A percentile compares a stretch with the other conserved stretches of the same genome.
These are phyloP conservation scores for Cicer cuneatum DNA, from an alignment of 306 rosid genomes.

Conservation along the genomic window DNA sequence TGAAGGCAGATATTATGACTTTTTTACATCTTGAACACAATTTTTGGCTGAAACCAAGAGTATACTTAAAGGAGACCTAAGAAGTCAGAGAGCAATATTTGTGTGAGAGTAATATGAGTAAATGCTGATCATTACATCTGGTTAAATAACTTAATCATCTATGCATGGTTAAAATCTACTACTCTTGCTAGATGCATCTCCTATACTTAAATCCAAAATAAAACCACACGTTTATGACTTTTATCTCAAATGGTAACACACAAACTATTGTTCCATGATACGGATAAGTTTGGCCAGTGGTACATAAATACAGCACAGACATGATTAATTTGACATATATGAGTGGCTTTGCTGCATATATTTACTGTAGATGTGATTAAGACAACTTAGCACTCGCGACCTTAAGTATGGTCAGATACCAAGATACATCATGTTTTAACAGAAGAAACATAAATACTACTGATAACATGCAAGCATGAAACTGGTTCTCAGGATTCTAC, in stretches of 20 bases:
- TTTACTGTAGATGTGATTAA: conserved; percentile 16
- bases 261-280: conserved; percentile 12
- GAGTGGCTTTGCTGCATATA: conserved; percentile 35
- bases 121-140: neutral
- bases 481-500: conserved; percentile 46
- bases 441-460: conserved; percentile 33
- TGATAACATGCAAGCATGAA: conserved; percentile 37
- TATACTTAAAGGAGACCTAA: neutral
- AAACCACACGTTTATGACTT: conserved; percentile 28
- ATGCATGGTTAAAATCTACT: neutral
- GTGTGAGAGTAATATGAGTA: neutral
- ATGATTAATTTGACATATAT: conserved; percentile 16
- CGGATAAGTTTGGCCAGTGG: conserved; percentile 6
- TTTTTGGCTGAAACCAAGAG: conserved; percentile 8
- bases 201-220: neutral
- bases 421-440: conserved; percentile 46
- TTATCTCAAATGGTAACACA: conserved; percentile 24
- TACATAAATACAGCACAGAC: conserved; percentile 18
- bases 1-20: conserved; percentile 10
- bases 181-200: neutral
- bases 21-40: neutral
- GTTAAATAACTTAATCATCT: neutral
- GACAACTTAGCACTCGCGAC: conserved; percentile 34
- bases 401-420: conserved; percentile 42
- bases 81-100: neutral